Evolutionary conservation across 768 basidiomycete species (phyloP).

Genomic region (Hygrophoropsis aurantiaca): DNA sequence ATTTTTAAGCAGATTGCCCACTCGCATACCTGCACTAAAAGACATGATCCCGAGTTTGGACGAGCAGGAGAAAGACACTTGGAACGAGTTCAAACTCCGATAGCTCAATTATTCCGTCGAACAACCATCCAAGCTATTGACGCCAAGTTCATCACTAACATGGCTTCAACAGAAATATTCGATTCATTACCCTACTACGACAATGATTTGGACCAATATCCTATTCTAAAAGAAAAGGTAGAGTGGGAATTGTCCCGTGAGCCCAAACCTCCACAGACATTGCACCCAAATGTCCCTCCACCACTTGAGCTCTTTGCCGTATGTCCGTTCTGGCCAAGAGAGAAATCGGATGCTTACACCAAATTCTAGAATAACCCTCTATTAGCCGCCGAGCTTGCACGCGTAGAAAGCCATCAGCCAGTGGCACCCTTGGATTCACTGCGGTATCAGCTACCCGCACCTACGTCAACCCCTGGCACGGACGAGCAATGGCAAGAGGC

Average conservation of each 20-base stretch:
- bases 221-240: conserved; percentile 70
- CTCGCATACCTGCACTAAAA: conserved; percentile 43
- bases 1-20: conserved; percentile 43
- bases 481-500: conserved; percentile 79
- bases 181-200: conserved; percentile 95
- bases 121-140: conserved; percentile 5
- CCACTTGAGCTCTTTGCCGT: conserved; percentile 67
- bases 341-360: too few relatives aligned
- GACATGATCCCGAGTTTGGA: conserved; percentile 36
- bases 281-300: conserved; percentile 75
- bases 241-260: conserved; percentile 76
- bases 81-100: conserved; percentile 22
- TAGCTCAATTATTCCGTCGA: conserved; percentile 1
- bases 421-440: conserved; percentile 67
- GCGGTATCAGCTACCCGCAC: conserved; percentile 74
- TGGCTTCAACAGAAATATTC: conserved; percentile 43
- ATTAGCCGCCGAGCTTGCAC: conserved; percentile 70
- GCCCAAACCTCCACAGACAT: conserved; percentile 53
- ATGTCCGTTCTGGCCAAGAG: conserved; percentile 30
- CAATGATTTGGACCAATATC: conserved; percentile 81
- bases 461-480: conserved; percentile 57
- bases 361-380: conserved; percentile 59
- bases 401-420: conserved; percentile 67
- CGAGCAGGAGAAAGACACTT: conserved; percentile 2
- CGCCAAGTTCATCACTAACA: conserved; percentile 11